phyloP scores from a whole-genome alignment of 768 basidiomycete species.

The Boletus reticulatus region DNA sequence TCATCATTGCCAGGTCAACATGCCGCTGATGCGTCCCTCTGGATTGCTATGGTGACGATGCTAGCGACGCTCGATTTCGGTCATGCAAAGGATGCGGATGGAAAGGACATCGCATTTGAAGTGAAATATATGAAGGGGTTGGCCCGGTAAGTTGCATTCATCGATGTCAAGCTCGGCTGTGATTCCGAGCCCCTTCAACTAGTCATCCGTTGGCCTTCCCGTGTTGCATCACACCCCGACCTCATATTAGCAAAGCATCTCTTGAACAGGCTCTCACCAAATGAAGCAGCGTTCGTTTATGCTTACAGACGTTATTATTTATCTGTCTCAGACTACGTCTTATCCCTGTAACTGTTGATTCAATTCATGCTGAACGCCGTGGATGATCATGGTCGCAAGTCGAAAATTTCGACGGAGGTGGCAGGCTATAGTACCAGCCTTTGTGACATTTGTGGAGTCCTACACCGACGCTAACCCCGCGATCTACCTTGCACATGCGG shows the following conservation, averaged over 20 bases:
- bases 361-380: too few species aligned
- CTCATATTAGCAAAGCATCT: constrained; percentile 1
- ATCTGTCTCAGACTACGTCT: too few species aligned
- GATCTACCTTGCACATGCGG: too few species aligned
- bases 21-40: constrained; percentile 1
- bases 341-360: too few species aligned
- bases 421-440: too few species aligned
- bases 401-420: too few species aligned
- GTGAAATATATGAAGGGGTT: constrained; percentile 5
- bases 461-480: too few species aligned
- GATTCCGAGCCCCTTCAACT: not conserved
- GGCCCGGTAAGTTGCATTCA: constrained; percentile 3
- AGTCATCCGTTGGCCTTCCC: constrained; percentile 16
- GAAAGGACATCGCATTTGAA: too few species aligned
- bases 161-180: not conserved
- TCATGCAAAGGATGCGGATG: constrained; percentile 9
- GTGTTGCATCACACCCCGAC: constrained; percentile 11
- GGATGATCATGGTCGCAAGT: too few species aligned
- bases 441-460: too few species aligned
- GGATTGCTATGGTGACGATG: constrained; percentile 18
- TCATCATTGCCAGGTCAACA: constrained; percentile 8
- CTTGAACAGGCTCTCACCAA: constrained; percentile 2
- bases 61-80: constrained; percentile 20
- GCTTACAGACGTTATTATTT: too few species aligned
- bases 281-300: not conserved